phyloP scores from a whole-genome alignment of 306 rosid species.

The Astragalus glycyphyllos region DNA sequence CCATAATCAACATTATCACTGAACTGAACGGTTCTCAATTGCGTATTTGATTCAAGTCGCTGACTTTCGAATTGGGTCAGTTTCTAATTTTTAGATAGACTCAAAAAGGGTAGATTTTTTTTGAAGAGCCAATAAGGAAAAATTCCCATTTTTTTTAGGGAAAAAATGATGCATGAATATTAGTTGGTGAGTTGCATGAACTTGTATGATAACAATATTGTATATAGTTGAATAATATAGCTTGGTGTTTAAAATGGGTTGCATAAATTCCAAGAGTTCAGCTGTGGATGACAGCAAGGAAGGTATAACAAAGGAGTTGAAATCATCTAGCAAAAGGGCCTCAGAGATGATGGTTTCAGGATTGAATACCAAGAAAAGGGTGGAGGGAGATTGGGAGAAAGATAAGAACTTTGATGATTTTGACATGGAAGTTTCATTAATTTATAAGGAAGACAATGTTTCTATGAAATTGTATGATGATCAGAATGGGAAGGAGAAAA shows the following conservation, averaged over 20 bases:
- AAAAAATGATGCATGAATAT: constrained; percentile 7
- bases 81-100: constrained; percentile 40
- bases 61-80: constrained; percentile 43
- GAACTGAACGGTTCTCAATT: constrained; percentile 33
- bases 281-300: constrained; percentile 68
- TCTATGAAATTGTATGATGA: constrained; percentile 52
- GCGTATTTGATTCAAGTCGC: constrained; percentile 45
- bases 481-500: constrained; percentile 53
- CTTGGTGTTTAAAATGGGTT: constrained; percentile 67
- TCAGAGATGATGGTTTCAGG: constrained; percentile 48
- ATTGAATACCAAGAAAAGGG: constrained; percentile 60
- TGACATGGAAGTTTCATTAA: constrained; percentile 52
- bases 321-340: constrained; percentile 51
- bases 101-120: constrained; percentile 16
- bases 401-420: constrained; percentile 46
- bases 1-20: background rate
- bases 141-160: constrained; percentile 26
- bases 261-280: constrained; percentile 63
- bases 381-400: constrained; percentile 55
- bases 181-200: constrained; percentile 43
- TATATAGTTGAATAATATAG: constrained; percentile 29
- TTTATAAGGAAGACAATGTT: constrained; percentile 59
- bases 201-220: constrained; percentile 26
- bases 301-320: constrained; percentile 53
- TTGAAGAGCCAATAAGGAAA: constrained; percentile 22